These are phyloP conservation scores for Neofusicoccum sp. DNA, from an alignment of 2,329 filamentous ascomycete genomes.

Conservation along the genomic window DNA sequence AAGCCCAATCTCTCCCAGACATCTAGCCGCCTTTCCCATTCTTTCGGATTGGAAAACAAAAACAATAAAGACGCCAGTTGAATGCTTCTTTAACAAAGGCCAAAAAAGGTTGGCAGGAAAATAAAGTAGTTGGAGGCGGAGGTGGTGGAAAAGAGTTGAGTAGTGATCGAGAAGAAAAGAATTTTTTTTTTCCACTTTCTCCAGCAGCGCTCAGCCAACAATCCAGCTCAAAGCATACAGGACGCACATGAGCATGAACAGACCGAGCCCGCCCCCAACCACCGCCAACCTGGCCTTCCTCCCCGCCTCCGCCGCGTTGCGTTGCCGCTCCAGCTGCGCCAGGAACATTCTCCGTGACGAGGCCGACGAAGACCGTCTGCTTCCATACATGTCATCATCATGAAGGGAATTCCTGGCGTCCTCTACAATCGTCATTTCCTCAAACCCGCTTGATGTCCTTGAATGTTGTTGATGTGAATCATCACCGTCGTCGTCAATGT, in stretches of 20 bases:
- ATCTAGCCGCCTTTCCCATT: too few species aligned
- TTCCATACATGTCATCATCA: not conserved
- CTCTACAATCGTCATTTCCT: conserved; percentile 18
- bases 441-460: conserved; percentile 14
- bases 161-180: not conserved
- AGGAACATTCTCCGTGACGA: not conserved
- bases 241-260: conserved; percentile 21
- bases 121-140: not conserved
- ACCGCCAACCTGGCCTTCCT: conserved; percentile 7
- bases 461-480: not conserved
- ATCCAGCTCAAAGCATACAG: conserved; percentile 19
- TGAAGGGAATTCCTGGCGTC: conserved; percentile 15
- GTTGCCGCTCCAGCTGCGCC: conserved; percentile 11
- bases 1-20: too few species aligned
- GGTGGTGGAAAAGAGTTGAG: not conserved
- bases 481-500: conserved; percentile 11
- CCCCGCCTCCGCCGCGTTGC: not conserved
- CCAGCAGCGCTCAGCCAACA: not conserved
- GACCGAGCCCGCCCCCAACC: conserved; percentile 9
- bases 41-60: too few species aligned
- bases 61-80: too few species aligned
- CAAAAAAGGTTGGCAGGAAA: too few species aligned
- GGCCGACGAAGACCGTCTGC: conserved; percentile 10
- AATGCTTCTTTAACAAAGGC: too few species aligned
- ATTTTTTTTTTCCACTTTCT: too few species aligned